Base-by-base conservation (phyloP, 2,329 filamentous ascomycete species). In the Colletotrichum filicis region DNA sequence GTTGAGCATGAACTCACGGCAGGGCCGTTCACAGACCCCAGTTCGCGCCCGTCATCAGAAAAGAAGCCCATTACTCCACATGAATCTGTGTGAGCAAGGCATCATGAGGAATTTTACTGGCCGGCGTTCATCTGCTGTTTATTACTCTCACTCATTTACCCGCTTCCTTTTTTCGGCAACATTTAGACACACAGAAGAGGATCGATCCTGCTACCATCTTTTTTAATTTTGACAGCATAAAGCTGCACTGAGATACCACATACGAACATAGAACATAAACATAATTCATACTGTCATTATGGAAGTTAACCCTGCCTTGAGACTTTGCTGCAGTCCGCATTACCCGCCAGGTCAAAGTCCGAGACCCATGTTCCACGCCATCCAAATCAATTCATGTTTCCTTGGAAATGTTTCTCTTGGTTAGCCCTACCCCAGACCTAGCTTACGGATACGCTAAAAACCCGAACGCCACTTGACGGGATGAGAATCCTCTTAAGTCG, bases 61-160 rank as follows among this genome's bases (percentile, higher is more conserved):
- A 70, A 42, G 35, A 70, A 65, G 22, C 26, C 61, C 12, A 56
- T 56, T 24, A 73, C 37, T 16, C 60, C 66, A n/a, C 66, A 60
- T 24, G 70, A 73, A 28, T 46, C 66, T 2, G 66, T 73, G 16
- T 71, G 37, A 57, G 19, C 26, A 32, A 6, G n/a, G 26, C n/a
- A n/a, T 7, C 32, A 7, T 7, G 30, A 16, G 28, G 24, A 12
- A 7, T 37, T 3, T 49, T 28, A 37, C 37, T 42, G 14, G 37
- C 37, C 37, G 37, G 16, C 58, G 19, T 58, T 35, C 8, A n/a
- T 7, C 28, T 32, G 16, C 14, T 24, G n/a, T 8, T 32, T 58
- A 14, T 42, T 42, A 8, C 16, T 42, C 16, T 42, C 37, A 42
- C 37, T 42, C 16, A 16, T 19, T 42, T 2, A 42, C 16, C 12